phyloP scores from a whole-genome alignment of 2,329 filamentous ascomycete genomes.

The Bretziella fagacearum region DNA sequence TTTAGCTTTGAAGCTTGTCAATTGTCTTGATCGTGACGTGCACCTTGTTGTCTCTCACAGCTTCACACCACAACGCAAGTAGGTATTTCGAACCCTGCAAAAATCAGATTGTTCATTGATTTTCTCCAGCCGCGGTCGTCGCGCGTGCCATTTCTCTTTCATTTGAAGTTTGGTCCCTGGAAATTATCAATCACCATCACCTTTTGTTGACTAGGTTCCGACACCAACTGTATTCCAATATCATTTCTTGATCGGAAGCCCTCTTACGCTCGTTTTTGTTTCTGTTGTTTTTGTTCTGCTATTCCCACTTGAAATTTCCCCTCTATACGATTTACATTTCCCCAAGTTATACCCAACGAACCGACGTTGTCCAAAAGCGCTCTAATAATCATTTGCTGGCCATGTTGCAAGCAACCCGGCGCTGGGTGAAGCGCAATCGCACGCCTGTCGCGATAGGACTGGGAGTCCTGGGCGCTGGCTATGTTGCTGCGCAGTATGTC shows the following conservation, averaged over 20 bases:
- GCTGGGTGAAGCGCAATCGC: constrained; percentile 85
- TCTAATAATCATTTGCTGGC: not conserved
- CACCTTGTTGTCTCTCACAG: not conserved
- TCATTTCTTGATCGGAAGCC: too few species aligned
- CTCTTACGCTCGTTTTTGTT: too few species aligned
- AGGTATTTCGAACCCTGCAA: not conserved
- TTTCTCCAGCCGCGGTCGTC: not conserved
- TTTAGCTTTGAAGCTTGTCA: not conserved
- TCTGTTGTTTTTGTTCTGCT: too few species aligned
- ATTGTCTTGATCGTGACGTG: not conserved
- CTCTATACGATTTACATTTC: too few species aligned
- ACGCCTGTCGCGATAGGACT: constrained; percentile 77
- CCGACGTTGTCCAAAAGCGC: too few species aligned
- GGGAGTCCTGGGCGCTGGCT: constrained; percentile 75
- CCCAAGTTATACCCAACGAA: too few species aligned
- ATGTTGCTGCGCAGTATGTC: constrained; percentile 85
- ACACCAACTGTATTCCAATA: too few species aligned
- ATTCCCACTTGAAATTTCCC: too few species aligned
- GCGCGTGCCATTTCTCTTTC: not conserved
- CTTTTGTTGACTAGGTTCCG: too few species aligned
- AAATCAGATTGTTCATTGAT: not conserved
- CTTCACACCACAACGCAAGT: too few species aligned
- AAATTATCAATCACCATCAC: not conserved
- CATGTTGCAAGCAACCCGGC: constrained; percentile 58
- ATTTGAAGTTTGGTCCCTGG: not conserved